These are phyloP conservation scores for Paraglomus brasilianum DNA, from an alignment of 192 early-diverging fungal species.

Conservation along the genomic window DNA sequence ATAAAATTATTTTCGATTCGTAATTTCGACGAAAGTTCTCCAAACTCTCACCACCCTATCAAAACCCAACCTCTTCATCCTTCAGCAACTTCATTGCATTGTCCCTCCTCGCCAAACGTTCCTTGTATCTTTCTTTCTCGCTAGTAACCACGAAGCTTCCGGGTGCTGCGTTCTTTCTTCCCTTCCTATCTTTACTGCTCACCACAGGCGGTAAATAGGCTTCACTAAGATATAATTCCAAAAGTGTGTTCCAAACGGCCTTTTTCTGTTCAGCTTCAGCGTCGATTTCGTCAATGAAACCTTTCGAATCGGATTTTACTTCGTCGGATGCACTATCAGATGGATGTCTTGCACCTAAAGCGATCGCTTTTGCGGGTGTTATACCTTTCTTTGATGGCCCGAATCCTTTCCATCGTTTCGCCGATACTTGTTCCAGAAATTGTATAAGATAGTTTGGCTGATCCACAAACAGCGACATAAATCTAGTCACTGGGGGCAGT, in stretches of 20 bases:
- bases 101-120: constrained; percentile 41
- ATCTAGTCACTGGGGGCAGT: constrained; percentile 60
- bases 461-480: constrained; percentile 88
- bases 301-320: constrained; percentile 36
- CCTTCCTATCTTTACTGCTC: constrained; percentile 12
- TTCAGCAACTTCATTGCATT: constrained; percentile 73
- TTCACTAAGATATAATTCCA: constrained; percentile 78
- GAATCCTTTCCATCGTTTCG: constrained; percentile 63
- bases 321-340: constrained; percentile 23
- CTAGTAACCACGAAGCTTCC: constrained; percentile 20
- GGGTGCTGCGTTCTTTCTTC: constrained; percentile 28
- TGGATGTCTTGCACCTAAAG: constrained; percentile 23
- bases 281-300: constrained; percentile 13
- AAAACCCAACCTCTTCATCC: constrained; percentile 45
- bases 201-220: constrained; percentile 28
- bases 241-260: constrained; percentile 85
- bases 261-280: constrained; percentile 63
- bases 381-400: constrained; percentile 20
- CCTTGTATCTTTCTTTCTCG: constrained; percentile 31
- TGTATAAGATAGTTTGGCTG: constrained; percentile 72
- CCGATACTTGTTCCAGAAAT: constrained; percentile 86
- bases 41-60: too few relatives aligned
- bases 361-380: constrained; percentile 25
- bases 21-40: background rate
- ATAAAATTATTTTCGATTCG: background rate